Conservation (phyloP, 2,329 filamentous ascomycete species). For the Coniella vitis region DNA sequence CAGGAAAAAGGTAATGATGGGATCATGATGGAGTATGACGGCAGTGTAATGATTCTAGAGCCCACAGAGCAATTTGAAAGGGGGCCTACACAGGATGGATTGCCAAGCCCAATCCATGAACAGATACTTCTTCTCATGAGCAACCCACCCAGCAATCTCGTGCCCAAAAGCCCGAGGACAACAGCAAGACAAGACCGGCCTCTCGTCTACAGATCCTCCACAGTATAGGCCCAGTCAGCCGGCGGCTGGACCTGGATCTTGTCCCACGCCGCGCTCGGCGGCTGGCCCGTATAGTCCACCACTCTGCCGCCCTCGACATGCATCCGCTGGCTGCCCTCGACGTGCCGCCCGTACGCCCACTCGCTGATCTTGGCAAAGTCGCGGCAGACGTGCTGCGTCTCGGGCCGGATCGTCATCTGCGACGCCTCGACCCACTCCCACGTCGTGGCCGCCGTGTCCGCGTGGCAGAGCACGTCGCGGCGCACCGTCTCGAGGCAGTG, state of each 20-base stretch:
- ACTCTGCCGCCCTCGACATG: conserved; percentile 8
- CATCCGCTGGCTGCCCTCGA: neutral
- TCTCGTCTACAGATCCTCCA: neutral
- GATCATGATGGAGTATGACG: too few species aligned
- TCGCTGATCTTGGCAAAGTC: conserved; percentile 8
- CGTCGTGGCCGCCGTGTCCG: conserved; percentile 7
- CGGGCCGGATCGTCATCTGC: conserved; percentile 4
- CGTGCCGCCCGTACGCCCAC: conserved; percentile 6
- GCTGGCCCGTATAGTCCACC: conserved; percentile 4
- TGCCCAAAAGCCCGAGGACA: too few species aligned
- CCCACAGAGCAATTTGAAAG: too few species aligned
- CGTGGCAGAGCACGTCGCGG: conserved; percentile 7
- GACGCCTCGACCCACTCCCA: conserved; percentile 9
- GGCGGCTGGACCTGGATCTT: conserved; percentile 5
- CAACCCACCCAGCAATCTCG: too few species aligned
- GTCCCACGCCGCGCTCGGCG: conserved; percentile 3
- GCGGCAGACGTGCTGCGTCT: conserved; percentile 4
- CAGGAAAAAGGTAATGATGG: too few species aligned
- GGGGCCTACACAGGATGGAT: too few species aligned
- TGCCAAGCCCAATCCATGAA: too few species aligned
- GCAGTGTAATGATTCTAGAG: too few species aligned
- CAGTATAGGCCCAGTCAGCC: conserved; percentile 3
- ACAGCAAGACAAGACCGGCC: too few species aligned
- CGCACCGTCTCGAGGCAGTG: conserved; percentile 9
- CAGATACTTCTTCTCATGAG: too few species aligned